phyloP scores from a whole-genome alignment of 306 rosid species.

The Cucumis melo region DNA sequence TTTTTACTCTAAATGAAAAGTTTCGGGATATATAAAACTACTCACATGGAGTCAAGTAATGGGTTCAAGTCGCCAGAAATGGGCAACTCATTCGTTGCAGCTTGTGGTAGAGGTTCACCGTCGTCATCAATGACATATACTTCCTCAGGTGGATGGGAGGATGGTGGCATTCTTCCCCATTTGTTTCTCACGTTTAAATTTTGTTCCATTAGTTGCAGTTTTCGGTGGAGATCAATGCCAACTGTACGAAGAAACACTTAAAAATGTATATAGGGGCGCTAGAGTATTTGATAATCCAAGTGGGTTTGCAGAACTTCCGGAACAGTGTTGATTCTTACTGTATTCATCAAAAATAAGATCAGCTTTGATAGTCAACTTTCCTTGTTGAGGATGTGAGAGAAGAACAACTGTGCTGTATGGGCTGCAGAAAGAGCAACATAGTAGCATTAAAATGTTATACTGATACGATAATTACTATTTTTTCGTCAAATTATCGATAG shows the following conservation, averaged over 20 bases:
- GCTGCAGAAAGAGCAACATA: conserved; percentile 34
- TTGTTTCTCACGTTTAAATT: conserved; percentile 22
- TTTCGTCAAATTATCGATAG: neutral
- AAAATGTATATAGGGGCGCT: neutral
- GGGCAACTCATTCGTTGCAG: conserved; percentile 25
- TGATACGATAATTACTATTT: neutral
- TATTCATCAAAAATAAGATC: conserved; percentile 77
- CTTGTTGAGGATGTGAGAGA: conserved; percentile 43
- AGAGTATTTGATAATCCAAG: neutral
- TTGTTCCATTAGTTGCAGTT: conserved; percentile 33
- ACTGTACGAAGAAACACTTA: conserved; percentile 31
- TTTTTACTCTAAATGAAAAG: conserved; percentile 4
- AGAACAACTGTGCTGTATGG: conserved; percentile 59
- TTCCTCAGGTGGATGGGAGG: conserved; percentile 33
- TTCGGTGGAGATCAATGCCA: conserved; percentile 76
- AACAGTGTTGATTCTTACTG: conserved; percentile 31
- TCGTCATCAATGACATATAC: conserved; percentile 43
- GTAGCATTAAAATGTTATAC: neutral
- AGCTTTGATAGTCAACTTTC: conserved; percentile 67
- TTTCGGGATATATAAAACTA: neutral
- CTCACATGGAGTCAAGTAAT: conserved; percentile 38
- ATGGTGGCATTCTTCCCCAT: conserved; percentile 24
- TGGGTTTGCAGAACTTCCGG: neutral
- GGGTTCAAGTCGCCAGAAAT: conserved; percentile 18
- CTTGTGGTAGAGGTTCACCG: conserved; percentile 15